These are phyloP conservation scores for Metrosideros polymorpha DNA, from an alignment of 441 rosid genomes.

Conservation along the genomic window DNA sequence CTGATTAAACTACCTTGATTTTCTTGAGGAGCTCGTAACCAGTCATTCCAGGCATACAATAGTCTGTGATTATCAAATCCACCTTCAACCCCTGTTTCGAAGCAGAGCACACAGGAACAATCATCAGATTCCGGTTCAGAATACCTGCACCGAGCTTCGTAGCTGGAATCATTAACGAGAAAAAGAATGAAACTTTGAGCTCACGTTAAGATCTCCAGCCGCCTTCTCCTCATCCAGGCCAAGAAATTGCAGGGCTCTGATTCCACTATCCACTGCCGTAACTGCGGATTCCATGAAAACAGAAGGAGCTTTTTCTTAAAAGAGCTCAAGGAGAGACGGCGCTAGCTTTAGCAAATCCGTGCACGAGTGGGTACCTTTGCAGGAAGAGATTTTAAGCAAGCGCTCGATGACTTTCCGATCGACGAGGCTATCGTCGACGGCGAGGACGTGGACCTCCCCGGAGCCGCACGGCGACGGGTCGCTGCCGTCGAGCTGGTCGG, in stretches of 20 bases:
- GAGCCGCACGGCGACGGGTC: conserved; percentile 29
- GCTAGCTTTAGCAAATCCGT: neutral
- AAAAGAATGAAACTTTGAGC: neutral
- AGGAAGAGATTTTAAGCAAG: conserved; percentile 63
- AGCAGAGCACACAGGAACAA: neutral
- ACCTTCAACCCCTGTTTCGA: conserved; percentile 59
- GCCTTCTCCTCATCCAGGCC: conserved; percentile 58
- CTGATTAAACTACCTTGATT: conserved; percentile 39
- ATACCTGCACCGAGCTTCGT: neutral
- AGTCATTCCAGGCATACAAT: conserved; percentile 97
- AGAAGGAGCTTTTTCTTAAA: neutral
- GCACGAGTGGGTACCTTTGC: conserved; percentile 47
- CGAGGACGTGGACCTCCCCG: conserved; percentile 68
- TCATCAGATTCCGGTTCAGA: neutral
- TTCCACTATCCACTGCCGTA: conserved; percentile 85
- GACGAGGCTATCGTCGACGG: conserved; percentile 82
- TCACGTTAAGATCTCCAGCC: conserved; percentile 24
- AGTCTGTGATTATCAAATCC: conserved; percentile 85
- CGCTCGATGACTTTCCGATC: conserved; percentile 85
- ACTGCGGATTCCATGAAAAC: conserved; percentile 29
- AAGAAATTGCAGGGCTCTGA: conserved; percentile 67
- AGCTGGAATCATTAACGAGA: neutral
- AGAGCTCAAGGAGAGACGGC: neutral
- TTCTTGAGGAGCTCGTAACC: conserved; percentile 90
- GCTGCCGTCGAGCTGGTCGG: neutral